Evolutionary conservation across 768 basidiomycete species (phyloP), one percentile per base, ranked within the genome.

Genomic region (Rhodosporidiobolus sp.): DNA sequence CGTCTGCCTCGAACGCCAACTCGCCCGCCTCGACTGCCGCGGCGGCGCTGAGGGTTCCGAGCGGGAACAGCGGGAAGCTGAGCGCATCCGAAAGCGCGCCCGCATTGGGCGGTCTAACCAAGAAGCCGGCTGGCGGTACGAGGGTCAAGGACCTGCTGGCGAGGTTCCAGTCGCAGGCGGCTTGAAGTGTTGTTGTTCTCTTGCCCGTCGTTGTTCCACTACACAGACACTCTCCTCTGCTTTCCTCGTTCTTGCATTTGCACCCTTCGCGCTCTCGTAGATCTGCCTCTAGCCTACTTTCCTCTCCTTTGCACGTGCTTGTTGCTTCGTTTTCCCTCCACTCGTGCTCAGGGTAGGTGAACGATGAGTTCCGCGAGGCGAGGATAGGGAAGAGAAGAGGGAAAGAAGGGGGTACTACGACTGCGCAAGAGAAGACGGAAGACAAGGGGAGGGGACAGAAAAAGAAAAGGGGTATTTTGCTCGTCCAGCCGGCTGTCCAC

Each of bases 121-220:
- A 26, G 38, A n/a, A n/a, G 24, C 17, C 24, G 7, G 30, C 9
- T 24, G 61, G 55, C 30, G 48, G 59, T 16, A 24, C n/a, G 3
- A 60, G 48, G 46, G 72, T 69, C 24, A 62, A 34, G 28, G 67
- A 65, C 24, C 45, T 69, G 16, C 43, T 69, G 28, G 52, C 48
- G 26, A n/a, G 63, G 20, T 69, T 65, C 34, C 49, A 64, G 59
- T 48, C 65, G 26, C 67, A 73, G 55, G 20, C 62, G 12, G 60
- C 65, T 0, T 72, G 12, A 19, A 8, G 22, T 6, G 22, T 45
- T 9, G 28, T 12, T 24, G 19, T 26, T 53, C 14, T n/a, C n/a
- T 28, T 43, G 26, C 43, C 12, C 35, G 5, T 50, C n/a, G 16
- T 10, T 38, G 38, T 32, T 19, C 28, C 20, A 19, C 55, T 1